phyloP scores from a whole-genome alignment of 2,329 filamentous ascomycete genomes.

The Pestalotiopsis fici region DNA sequence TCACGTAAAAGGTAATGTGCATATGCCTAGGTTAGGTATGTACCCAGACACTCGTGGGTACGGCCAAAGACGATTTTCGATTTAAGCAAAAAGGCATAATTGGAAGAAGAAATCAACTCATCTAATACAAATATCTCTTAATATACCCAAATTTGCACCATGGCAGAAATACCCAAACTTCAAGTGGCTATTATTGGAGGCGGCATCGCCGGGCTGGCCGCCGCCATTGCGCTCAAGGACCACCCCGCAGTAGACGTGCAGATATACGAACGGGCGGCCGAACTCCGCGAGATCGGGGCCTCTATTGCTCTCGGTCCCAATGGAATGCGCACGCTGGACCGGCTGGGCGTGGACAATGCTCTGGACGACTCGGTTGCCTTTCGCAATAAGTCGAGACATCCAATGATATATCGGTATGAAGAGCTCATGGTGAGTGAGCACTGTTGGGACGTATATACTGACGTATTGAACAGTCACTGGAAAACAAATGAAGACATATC shows the following conservation, averaged over 20 bases:
- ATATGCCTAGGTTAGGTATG: background rate
- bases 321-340: constrained; percentile 51
- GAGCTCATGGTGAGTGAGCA: background rate
- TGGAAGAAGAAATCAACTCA: background rate
- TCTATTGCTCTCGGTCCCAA: constrained; percentile 54
- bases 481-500: constrained; percentile 45
- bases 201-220: constrained; percentile 50
- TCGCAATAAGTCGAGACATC: constrained; percentile 39
- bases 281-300: constrained; percentile 48
- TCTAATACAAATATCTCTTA: background rate
- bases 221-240: constrained; percentile 45
- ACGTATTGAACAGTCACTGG: constrained; percentile 33
- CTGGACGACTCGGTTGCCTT: constrained; percentile 40
- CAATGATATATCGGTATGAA: constrained; percentile 45
- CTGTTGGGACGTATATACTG: background rate
- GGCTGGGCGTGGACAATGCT: constrained; percentile 48
- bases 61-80: too few relatives aligned
- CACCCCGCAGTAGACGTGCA: constrained; percentile 44
- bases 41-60: background rate
- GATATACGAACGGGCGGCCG: constrained; percentile 49
- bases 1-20: background rate
- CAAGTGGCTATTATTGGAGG: constrained; percentile 49
- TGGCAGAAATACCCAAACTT: constrained; percentile 24
- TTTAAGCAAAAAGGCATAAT: too few relatives aligned
- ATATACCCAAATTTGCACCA: background rate